Base-by-base conservation (phyloP, 2,329 filamentous ascomycete genomes). In the Aphanoascus verrucosus region DNA sequence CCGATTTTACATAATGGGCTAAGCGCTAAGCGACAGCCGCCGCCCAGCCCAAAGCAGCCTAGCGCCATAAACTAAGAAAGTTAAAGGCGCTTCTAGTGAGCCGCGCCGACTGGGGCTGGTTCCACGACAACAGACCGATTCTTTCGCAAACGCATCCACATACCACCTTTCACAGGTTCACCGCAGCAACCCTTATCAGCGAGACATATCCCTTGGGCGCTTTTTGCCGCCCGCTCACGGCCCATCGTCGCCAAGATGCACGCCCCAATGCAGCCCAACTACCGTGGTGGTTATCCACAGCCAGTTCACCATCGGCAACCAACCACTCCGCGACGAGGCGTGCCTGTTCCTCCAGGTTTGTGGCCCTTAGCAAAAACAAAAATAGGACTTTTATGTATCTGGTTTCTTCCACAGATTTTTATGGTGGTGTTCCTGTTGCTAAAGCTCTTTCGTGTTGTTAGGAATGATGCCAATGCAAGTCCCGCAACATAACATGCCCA, bases 231-330 rank as follows among this genome's bases (percentile, higher is more conserved):
- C n/a, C 31, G 40, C 31, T 28, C 50, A 48, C 51, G 44, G 45
- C 43, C 28, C n/a, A n/a, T n/a, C n/a, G 23, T 53, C 45, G 56
- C 56, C 56, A 57, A 57, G 56, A 59, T 59, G 58, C 69, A 70
- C 58, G 64, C 67, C 58, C 65, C 67, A 56, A 68, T 72, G 64
- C 69, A 69, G 59, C 67, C 68, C 52, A 69, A 66, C 62, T 72
- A 69, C 58, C 69, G 70, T 63, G 67, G 67, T 53, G 67, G 67
- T 53, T 71, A 68, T 55, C 67, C 69, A 52, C 57, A 55, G 52
- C 66, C 64, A 55, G 62, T 64, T 58, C 62, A 63, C 49, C 69
- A 71, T 59, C 69, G 69, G 49, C 70, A 69, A 58, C 69, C 69
- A 63, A 68, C 68, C 59, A 65, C 70, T 56, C 63, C 70, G 60